Evolutionary conservation across 139 green algal species (phyloP).

Genomic region (Yamagishiella unicocca): DNA sequence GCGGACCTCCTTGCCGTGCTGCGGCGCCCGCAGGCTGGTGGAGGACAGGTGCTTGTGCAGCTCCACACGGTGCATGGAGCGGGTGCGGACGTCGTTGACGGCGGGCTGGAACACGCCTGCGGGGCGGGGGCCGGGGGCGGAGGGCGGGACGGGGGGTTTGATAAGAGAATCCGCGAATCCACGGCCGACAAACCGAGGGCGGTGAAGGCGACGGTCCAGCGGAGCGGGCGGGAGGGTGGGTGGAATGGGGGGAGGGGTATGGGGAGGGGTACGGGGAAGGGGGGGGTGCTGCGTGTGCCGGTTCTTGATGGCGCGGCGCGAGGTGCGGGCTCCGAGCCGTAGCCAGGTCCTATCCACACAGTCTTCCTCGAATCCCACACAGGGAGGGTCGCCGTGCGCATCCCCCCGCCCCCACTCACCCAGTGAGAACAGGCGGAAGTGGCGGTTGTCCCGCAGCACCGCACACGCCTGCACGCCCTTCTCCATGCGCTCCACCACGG

Average conservation of each 20-base stretch:
- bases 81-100: constrained; percentile 55
- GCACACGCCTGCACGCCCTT: constrained; percentile 44
- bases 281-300: too few relatives aligned
- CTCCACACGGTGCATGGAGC: constrained; percentile 57
- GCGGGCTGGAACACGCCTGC: constrained; percentile 57
- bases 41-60: constrained; percentile 59
- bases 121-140: background rate
- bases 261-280: too few relatives aligned
- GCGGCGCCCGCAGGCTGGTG: constrained; percentile 47
- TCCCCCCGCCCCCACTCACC: constrained; percentile 38
- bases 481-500: constrained; percentile 53
- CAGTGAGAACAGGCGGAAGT: constrained; percentile 55
- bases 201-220: too few relatives aligned
- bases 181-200: too few relatives aligned
- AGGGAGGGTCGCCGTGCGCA: too few relatives aligned
- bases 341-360: too few relatives aligned
- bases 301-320: too few relatives aligned
- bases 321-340: too few relatives aligned
- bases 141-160: background rate
- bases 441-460: constrained; percentile 49
- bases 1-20: constrained; percentile 28
- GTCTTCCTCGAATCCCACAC: too few relatives aligned
- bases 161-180: too few relatives aligned
- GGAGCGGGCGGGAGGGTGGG: background rate
- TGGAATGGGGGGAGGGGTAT: background rate